Conservation (phyloP, 441 rosid species). For the Syzygium malaccense region DNA sequence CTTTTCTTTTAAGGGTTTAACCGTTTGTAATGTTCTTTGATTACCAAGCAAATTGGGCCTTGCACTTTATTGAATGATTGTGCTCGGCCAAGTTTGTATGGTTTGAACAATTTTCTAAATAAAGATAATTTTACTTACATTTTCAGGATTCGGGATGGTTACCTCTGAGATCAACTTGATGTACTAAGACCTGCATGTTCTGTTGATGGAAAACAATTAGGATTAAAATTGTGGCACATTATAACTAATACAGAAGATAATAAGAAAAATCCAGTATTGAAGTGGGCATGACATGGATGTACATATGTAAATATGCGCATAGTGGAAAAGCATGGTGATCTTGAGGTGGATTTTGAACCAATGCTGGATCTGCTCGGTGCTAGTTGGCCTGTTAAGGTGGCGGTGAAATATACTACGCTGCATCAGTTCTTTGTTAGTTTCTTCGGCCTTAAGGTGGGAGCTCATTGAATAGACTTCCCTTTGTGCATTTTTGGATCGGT, state of each 20-base stretch:
- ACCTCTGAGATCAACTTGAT: background rate
- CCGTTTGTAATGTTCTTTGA: background rate
- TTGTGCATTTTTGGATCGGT: background rate
- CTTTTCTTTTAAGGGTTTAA: background rate
- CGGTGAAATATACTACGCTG: background rate
- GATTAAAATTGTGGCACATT: background rate
- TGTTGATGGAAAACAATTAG: background rate
- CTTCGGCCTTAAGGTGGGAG: background rate
- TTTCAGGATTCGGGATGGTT: background rate
- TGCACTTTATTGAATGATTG: background rate
- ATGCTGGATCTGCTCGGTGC: background rate
- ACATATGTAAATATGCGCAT: background rate
- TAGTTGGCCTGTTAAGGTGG: background rate
- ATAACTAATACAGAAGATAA: background rate
- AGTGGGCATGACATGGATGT: background rate
- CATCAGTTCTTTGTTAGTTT: background rate
- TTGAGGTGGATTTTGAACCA: background rate
- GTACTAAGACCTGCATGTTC: background rate
- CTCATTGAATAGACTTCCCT: background rate
- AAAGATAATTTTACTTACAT: background rate
- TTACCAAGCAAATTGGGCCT: background rate
- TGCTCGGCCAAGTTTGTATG: background rate
- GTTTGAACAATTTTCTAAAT: background rate
- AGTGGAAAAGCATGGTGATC: background rate
- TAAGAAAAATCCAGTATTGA: background rate